Conservation (phyloP, 2,329 filamentous ascomycete genomes). For the Ophiocordyceps australis region DNA sequence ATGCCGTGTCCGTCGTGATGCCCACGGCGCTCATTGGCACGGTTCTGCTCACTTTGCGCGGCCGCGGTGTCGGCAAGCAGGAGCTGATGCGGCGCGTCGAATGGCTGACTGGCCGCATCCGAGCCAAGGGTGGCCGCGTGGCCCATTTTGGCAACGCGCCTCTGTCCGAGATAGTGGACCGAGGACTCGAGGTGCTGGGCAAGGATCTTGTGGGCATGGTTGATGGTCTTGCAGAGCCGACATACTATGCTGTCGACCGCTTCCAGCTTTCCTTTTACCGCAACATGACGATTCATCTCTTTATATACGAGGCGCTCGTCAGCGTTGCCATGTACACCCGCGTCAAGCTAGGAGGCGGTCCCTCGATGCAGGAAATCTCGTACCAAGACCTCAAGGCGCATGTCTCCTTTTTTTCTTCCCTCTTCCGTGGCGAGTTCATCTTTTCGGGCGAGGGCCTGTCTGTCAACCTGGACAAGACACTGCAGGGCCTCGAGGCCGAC, state of each 20-base stretch:
- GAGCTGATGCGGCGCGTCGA: slow-evolving; percentile 77
- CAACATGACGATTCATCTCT: slow-evolving; percentile 98
- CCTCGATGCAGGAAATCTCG: slow-evolving; percentile 58
- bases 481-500: slow-evolving; percentile 62
- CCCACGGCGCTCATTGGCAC: slow-evolving; percentile 92
- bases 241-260: slow-evolving; percentile 84
- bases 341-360: slow-evolving; percentile 81
- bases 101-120: slow-evolving; percentile 71
- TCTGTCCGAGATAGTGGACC: slow-evolving; percentile 67
- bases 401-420: slow-evolving; percentile 75
- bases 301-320: slow-evolving; percentile 83
- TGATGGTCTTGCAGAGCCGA: slow-evolving; percentile 68
- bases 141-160: slow-evolving; percentile 78
- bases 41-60: slow-evolving; percentile 75
- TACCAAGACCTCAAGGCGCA: slow-evolving; percentile 60
- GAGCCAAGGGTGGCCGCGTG: slow-evolving; percentile 75
- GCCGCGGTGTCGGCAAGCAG: slow-evolving; percentile 73
- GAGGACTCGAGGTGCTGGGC: slow-evolving; percentile 80
- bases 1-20: slow-evolving; percentile 93
- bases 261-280: slow-evolving; percentile 97
- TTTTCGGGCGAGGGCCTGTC: slow-evolving; percentile 76
- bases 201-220: slow-evolving; percentile 72
- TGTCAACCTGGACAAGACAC: slow-evolving; percentile 63
- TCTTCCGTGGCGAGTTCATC: slow-evolving; percentile 95
- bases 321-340: slow-evolving; percentile 79